Evolutionary conservation across 495 filamentous ascomycete genomes (phyloP).

Genomic region (Bryoglossum gracile): DNA sequence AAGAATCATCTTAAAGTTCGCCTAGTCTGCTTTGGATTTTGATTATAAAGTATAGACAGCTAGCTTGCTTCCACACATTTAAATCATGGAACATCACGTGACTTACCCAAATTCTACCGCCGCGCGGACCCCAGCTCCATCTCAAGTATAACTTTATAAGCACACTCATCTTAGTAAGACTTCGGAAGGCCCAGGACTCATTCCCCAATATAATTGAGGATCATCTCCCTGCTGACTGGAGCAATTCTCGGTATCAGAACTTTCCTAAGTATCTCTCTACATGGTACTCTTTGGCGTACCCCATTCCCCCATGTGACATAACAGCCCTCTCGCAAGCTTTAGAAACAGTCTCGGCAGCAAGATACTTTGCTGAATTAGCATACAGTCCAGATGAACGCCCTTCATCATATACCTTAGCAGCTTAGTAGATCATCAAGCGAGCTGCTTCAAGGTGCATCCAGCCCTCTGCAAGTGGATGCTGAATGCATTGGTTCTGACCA

Average conservation of each 20-base stretch:
- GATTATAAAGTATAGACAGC: too few relatives aligned
- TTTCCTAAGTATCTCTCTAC: conserved; percentile 70
- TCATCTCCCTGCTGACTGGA: conserved; percentile 71
- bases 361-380: conserved; percentile 64
- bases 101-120: too few relatives aligned
- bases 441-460: conserved; percentile 75
- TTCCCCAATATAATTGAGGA: conserved; percentile 66
- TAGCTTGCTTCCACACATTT: too few relatives aligned
- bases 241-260: conserved; percentile 69
- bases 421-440: conserved; percentile 68
- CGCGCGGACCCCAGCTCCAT: too few relatives aligned
- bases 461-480: conserved; percentile 62
- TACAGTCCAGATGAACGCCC: conserved; percentile 42
- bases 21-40: too few relatives aligned
- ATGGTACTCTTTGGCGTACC: conserved; percentile 54
- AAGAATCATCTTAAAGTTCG: too few relatives aligned
- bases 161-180: conserved; percentile 2
- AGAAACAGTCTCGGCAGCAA: conserved; percentile 71
- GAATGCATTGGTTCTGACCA: conserved; percentile 64
- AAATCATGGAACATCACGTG: too few relatives aligned
- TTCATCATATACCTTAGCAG: conserved; percentile 60
- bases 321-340: conserved; percentile 62
- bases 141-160: too few relatives aligned
- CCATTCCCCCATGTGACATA: conserved; percentile 63
- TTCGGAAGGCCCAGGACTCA: conserved; percentile 51